Percentiles rank a stretch among this genome's conserved stretches.
These are phyloP conservation scores for Cadophora malorum DNA, from an alignment of 2,329 filamentous ascomycete genomes.

Conservation along the genomic window DNA sequence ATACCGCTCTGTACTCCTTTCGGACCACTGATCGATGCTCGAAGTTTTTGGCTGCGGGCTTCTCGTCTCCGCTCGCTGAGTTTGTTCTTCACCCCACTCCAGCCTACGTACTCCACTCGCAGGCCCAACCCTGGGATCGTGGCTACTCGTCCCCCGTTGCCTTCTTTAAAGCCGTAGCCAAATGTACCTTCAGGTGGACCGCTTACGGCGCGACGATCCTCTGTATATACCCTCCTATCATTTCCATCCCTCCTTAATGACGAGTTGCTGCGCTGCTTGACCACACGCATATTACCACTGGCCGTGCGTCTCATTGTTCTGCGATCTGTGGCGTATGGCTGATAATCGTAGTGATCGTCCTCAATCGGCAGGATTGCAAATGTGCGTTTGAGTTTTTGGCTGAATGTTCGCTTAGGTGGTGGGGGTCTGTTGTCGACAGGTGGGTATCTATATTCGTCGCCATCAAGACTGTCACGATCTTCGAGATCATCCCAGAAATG, in stretches of 20 bases:
- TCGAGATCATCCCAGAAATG: slow-evolving; percentile 51
- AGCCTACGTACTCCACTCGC: slow-evolving; percentile 55
- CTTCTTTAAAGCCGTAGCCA: slow-evolving; percentile 42
- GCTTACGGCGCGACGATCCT: slow-evolving; percentile 19
- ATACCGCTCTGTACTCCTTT: slow-evolving; percentile 46
- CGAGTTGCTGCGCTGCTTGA: slow-evolving; percentile 56
- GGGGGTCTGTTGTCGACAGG: slow-evolving; percentile 55
- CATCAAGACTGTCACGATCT: slow-evolving; percentile 38
- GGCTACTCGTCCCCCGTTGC: slow-evolving; percentile 40
- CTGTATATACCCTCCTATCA: slow-evolving; percentile 28
- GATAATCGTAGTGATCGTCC: slow-evolving; percentile 50
- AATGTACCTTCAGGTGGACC: slow-evolving; percentile 35
- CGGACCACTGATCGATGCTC: slow-evolving; percentile 65
- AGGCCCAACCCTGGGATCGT: slow-evolving; percentile 47
- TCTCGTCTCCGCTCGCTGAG: slow-evolving; percentile 65
- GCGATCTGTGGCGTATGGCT: slow-evolving; percentile 53
- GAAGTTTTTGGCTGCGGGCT: slow-evolving; percentile 63
- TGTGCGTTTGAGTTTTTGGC: slow-evolving; percentile 54
- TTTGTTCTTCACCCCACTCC: slow-evolving; percentile 59
- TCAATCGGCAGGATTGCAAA: slow-evolving; percentile 65
- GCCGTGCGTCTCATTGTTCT: slow-evolving; percentile 64
- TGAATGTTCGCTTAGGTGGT: slow-evolving; percentile 56
- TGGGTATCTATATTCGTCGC: slow-evolving; percentile 48
- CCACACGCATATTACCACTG: slow-evolving; percentile 65
- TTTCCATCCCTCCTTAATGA: slow-evolving; percentile 36